Conservation (phyloP, 208 protist genomes). For the Dictyostelium gargantuum region DNA sequence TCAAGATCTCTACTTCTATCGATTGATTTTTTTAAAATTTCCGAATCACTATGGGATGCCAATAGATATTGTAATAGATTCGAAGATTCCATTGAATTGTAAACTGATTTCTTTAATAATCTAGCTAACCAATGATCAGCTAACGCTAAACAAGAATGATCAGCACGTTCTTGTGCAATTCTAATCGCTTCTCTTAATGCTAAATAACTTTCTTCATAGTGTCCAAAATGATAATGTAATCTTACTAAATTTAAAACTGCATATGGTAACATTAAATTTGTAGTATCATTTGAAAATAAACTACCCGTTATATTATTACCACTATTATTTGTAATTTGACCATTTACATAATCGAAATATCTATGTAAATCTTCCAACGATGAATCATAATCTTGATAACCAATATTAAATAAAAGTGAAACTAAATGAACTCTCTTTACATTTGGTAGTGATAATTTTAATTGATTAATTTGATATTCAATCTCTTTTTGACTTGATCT, state of each 20-base stretch:
- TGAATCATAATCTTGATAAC: constrained; percentile 26
- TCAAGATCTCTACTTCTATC: not conserved
- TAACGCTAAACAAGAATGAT: constrained; percentile 32
- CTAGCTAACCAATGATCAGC: not conserved
- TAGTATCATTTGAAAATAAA: not conserved
- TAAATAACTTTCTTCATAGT: constrained; percentile 28
- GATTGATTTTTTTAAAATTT: constrained; percentile 2
- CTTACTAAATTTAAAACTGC: constrained; percentile 30
- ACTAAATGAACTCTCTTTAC: constrained; percentile 4
- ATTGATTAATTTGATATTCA: not conserved
- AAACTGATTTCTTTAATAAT: not conserved
- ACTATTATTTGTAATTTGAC: not conserved
- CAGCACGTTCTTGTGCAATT: constrained; percentile 35
- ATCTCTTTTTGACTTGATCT: not conserved
- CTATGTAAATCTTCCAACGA: constrained; percentile 43
- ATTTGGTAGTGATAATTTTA: constrained; percentile 25
- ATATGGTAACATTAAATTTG: constrained; percentile 24
- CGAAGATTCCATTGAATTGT: not conserved
- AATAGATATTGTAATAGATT: not conserved
- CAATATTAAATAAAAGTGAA: not conserved
- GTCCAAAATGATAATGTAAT: constrained; percentile 39
- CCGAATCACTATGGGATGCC: not conserved
- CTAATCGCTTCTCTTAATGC: constrained; percentile 31
- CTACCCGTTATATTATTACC: no score
- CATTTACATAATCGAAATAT: constrained; percentile 59